Percentiles rank a stretch among this genome's conserved stretches.
Conservation (phyloP, 208 protist genomes). For the Naegleria gruberi region DNA sequence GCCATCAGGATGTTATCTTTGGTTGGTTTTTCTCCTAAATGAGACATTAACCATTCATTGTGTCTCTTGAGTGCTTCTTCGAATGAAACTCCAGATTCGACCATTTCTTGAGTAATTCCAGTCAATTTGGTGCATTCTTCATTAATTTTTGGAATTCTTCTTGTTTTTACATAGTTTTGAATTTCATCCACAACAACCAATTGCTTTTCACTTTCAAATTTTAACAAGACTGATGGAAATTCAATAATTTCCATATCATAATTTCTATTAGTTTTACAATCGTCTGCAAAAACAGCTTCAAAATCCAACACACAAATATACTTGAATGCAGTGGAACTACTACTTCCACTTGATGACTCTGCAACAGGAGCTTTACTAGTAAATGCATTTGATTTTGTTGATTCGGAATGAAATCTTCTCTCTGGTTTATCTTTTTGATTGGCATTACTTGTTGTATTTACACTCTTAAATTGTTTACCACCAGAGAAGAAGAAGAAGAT, state of each 20-base stretch:
- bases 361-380: too few species aligned
- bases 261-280: background rate
- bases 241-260: background rate
- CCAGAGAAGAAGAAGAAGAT: too few species aligned
- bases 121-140: background rate
- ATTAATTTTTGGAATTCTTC: background rate
- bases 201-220: background rate
- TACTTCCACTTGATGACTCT: too few species aligned
- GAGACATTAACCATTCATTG: background rate
- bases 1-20: background rate
- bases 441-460: too few species aligned
- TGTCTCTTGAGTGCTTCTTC: background rate
- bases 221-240: background rate
- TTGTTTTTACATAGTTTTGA: background rate
- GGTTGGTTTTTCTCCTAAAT: background rate
- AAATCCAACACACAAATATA: slow-evolving; percentile 18
- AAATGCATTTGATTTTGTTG: too few species aligned
- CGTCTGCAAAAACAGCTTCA: background rate
- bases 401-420: too few species aligned
- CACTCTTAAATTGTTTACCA: too few species aligned
- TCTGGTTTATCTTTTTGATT: too few species aligned
- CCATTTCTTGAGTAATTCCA: background rate
- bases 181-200: background rate
- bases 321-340: too few species aligned
- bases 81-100: background rate